Conservation (phyloP, 75 land plant genomes). For the Isoetes taiwanensis region DNA sequence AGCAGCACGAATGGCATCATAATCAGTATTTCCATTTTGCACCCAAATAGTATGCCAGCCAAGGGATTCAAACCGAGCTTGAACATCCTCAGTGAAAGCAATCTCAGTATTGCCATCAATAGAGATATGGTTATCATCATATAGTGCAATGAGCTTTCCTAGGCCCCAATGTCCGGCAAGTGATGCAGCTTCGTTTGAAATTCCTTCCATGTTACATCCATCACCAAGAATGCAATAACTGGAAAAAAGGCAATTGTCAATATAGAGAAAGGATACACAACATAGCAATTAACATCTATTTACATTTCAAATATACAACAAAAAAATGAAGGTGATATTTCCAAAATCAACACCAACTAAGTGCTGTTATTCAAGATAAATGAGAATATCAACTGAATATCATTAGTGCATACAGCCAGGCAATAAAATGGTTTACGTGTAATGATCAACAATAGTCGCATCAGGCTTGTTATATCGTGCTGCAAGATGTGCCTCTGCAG, state of each 20-base stretch:
- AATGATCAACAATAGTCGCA: constrained; percentile 81
- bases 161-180: constrained; percentile 98
- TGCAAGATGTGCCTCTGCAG: constrained; percentile 91
- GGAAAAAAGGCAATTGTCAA: too few relatives aligned
- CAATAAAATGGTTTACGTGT: constrained; percentile 48
- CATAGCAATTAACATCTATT: too few relatives aligned
- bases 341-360: too few relatives aligned
- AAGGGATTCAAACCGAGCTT: constrained; percentile 66
- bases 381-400: not conserved
- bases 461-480: constrained; percentile 96
- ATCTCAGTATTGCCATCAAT: constrained; percentile 96
- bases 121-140: constrained; percentile 98
- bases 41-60: constrained; percentile 99
- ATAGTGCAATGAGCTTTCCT: constrained; percentile 87
- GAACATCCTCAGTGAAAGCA: constrained; percentile 90
- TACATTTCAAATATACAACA: too few relatives aligned
- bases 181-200: constrained; percentile 81
- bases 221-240: constrained; percentile 85
- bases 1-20: constrained; percentile 56
- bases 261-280: too few relatives aligned
- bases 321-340: too few relatives aligned
- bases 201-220: constrained; percentile 98
- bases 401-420: not conserved
- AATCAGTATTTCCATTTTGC: constrained; percentile 90
- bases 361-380: too few relatives aligned